Percentiles rank a stretch among this genome's conserved stretches.
Evolutionary conservation across 768 basidiomycete species (phyloP).

Genomic region (Tricholoma hemisulphureum): DNA sequence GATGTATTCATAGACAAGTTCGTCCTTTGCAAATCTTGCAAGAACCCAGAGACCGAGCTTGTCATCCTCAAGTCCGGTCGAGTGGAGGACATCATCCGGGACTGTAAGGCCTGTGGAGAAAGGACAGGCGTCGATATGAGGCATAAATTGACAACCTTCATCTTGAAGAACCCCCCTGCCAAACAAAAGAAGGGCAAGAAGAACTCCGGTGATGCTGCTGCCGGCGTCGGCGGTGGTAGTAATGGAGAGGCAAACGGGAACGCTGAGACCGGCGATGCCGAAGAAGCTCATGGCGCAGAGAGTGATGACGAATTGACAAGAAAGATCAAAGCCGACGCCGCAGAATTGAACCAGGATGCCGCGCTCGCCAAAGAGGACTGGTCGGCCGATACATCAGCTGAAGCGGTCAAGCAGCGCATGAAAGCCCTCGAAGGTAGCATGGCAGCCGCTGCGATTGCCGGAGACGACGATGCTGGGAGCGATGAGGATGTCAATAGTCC

Average conservation of each 20-base stretch:
- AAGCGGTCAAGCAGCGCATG: conserved; percentile 82
- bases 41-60: conserved; percentile 98
- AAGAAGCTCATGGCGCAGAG: conserved; percentile 57
- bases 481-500: conserved; percentile 87
- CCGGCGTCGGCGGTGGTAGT: conserved; percentile 20
- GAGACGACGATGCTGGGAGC: conserved; percentile 77
- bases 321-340: conserved; percentile 91
- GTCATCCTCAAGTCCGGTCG: conserved; percentile 81
- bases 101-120: conserved; percentile 98
- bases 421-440: conserved; percentile 63
- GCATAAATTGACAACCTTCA: conserved; percentile 95
- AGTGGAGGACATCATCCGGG: conserved; percentile 83
- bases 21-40: conserved; percentile 95
- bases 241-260: conserved; percentile 15
- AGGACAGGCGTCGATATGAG: conserved; percentile 92
- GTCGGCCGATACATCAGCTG: conserved; percentile 89
- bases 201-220: conserved; percentile 35
- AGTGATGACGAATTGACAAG: conserved; percentile 86
- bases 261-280: conserved; percentile 38
- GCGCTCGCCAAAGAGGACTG: conserved; percentile 72
- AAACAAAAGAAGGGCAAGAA: conserved; percentile 74
- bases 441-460: conserved; percentile 50
- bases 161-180: conserved; percentile 95
- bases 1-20: conserved; percentile 99
- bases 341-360: conserved; percentile 64